phyloP scores from a whole-genome alignment of 1,284 basidiomycete genomes.

The Leccinum pallidistipes region DNA sequence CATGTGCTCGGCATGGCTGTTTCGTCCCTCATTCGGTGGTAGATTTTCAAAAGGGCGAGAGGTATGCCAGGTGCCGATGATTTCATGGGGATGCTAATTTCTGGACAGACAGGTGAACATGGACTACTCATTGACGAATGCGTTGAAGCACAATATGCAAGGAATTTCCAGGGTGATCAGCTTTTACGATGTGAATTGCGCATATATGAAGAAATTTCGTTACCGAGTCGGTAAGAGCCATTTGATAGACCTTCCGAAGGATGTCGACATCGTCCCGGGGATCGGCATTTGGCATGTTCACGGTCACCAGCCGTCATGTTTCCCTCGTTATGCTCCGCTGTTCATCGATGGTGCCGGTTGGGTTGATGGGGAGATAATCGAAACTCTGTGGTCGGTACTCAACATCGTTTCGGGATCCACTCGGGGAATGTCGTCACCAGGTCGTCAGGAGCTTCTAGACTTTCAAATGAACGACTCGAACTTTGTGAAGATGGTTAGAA shows the following conservation, averaged over 20 bases:
- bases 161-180: too few species aligned
- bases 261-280: background rate
- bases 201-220: too few species aligned
- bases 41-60: background rate
- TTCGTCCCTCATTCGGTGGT: conserved; percentile 19
- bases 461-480: background rate
- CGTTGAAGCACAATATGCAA: too few species aligned
- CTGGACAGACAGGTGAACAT: too few species aligned
- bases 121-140: too few species aligned
- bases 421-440: background rate
- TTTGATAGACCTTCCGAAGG: background rate
- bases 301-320: conserved; percentile 11
- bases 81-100: background rate
- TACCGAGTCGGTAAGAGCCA: background rate
- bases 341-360: background rate
- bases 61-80: background rate
- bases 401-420: background rate
- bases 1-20: conserved; percentile 19
- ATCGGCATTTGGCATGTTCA: conserved; percentile 18
- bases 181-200: too few species aligned
- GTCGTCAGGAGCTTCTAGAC: background rate
- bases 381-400: background rate
- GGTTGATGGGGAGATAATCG: background rate
- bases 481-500: background rate
- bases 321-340: background rate